phyloP scores from a whole-genome alignment of 352 stramenopile genomes.

The Elongisporangium prolatum region DNA sequence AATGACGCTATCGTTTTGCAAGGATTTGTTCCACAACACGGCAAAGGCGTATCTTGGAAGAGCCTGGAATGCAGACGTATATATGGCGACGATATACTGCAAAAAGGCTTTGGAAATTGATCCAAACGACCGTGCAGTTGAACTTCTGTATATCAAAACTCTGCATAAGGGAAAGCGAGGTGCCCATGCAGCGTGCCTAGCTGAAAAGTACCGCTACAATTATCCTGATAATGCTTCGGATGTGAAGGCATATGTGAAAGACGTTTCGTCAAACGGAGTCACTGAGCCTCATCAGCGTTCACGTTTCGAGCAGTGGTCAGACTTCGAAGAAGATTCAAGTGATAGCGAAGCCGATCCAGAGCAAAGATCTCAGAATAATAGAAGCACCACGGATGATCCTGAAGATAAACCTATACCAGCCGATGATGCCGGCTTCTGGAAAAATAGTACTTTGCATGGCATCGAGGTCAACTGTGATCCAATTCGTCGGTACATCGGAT shows the following conservation, averaged over 20 bases:
- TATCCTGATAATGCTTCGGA: slow-evolving; percentile 44
- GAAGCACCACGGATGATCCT: not conserved
- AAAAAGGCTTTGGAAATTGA: slow-evolving; percentile 60
- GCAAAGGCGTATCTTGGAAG: slow-evolving; percentile 64
- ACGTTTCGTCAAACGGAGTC: slow-evolving; percentile 1
- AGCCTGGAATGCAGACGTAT: slow-evolving; percentile 60
- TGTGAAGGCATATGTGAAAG: slow-evolving; percentile 28
- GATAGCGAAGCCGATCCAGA: slow-evolving; percentile 19
- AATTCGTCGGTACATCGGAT: slow-evolving; percentile 75
- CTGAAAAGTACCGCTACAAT: slow-evolving; percentile 33
- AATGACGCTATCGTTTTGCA: slow-evolving; percentile 26
- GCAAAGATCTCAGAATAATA: not conserved
- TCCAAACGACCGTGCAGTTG: slow-evolving; percentile 32
- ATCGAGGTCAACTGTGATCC: slow-evolving; percentile 56
- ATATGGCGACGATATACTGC: slow-evolving; percentile 57
- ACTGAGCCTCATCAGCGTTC: not conserved
- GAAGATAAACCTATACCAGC: slow-evolving; percentile 7
- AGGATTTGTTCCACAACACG: slow-evolving; percentile 53
- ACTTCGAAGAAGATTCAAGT: slow-evolving; percentile 19
- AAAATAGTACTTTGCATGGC: slow-evolving; percentile 27
- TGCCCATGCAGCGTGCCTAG: slow-evolving; percentile 33
- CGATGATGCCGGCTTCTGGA: slow-evolving; percentile 49
- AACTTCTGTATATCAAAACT: slow-evolving; percentile 57
- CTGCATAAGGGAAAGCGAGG: slow-evolving; percentile 37
- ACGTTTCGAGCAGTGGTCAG: slow-evolving; percentile 14